Percentiles rank a stretch among this genome's conserved stretches.
phyloP scores from a whole-genome alignment of 495 filamentous ascomycete genomes.

The Neurospora africana region DNA sequence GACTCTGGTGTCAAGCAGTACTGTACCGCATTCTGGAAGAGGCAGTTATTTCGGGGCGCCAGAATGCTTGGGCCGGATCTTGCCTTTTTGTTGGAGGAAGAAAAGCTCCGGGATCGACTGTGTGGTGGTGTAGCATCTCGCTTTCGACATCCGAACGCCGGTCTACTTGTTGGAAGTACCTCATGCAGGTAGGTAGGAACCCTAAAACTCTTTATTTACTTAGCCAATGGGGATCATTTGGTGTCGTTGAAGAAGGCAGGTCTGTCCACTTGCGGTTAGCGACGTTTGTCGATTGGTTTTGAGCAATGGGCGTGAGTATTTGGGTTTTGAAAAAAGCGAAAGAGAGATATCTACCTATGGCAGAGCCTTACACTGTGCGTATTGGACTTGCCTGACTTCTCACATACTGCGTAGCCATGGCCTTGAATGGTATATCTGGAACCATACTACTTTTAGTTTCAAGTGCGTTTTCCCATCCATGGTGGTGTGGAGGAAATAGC shows the following conservation, averaged over 20 bases:
- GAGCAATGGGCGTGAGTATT: neutral
- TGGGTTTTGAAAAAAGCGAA: neutral
- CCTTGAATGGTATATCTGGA: neutral
- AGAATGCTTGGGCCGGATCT: neutral
- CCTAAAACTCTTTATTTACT: neutral
- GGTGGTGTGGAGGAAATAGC: neutral
- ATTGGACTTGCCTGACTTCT: neutral
- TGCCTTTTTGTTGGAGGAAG: neutral
- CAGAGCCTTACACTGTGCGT: neutral
- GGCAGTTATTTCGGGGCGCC: neutral
- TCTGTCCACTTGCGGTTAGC: neutral
- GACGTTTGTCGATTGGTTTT: neutral
- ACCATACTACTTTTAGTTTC: slow-evolving; percentile 3
- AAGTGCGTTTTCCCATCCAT: slow-evolving; percentile 4
- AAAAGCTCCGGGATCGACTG: neutral
- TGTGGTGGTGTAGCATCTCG: neutral
- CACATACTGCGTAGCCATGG: neutral
- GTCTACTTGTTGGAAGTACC: neutral
- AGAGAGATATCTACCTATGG: neutral
- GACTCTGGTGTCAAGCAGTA: neutral
- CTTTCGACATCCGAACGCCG: neutral
- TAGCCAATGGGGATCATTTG: neutral
- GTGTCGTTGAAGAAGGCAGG: neutral
- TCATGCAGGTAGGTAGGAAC: neutral
- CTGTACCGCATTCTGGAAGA: neutral